Evolutionary conservation across 768 basidiomycete genomes (phyloP), one percentile per base, ranked within the genome.

Genomic region (Suillus decipiens): DNA sequence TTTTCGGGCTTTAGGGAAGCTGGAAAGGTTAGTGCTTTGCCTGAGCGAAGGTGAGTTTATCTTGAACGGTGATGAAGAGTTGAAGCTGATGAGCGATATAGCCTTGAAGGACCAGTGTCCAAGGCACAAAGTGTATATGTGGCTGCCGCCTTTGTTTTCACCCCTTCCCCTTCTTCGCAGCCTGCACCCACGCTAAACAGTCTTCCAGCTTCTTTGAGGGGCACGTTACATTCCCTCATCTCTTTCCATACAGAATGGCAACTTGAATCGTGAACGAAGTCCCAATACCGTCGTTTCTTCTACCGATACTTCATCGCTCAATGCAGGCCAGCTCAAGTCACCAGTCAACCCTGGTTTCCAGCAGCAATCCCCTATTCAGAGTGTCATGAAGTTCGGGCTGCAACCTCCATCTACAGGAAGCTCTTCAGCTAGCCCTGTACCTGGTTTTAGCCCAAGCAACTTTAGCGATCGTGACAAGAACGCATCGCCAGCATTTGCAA

Each of bases 1-100:
- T 93, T 93, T 70, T 92, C 90, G 11, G 88, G 84, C 3, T 88
- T 92, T 73, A 83, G 85, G 58, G 77, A 80, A 5, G 67, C 73
- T 5, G 60, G 61, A 1, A 53, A 59, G 56, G n/a, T 14, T 5
- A 37, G 58, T 9, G 1, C 10, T 31, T 56, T 53, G 17, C 64
- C 31, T 19, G 62, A 66, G 31, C 65, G 17, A 51, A 71, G 70
- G 75, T 75, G 9, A 34, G 70, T 63, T 9, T 51, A 34, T 10
- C 42, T 34, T 1, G n/a, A 31, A 24, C 17, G 31, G 28, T 12
- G n/a, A 48, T 47, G 43, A 62, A 42, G 63, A 62, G 39, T 61
- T 63, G 5, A 55, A 64, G 41, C 55, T 65, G 22, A 64, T 47
- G 53, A 42, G 28, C 31, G n/a, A 48, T 56, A 24, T 62, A 71